Evolutionary conservation across 2,329 filamentous ascomycete genomes (phyloP), one percentile per base, ranked within the genome.

Genomic region (Curvularia lunata): DNA sequence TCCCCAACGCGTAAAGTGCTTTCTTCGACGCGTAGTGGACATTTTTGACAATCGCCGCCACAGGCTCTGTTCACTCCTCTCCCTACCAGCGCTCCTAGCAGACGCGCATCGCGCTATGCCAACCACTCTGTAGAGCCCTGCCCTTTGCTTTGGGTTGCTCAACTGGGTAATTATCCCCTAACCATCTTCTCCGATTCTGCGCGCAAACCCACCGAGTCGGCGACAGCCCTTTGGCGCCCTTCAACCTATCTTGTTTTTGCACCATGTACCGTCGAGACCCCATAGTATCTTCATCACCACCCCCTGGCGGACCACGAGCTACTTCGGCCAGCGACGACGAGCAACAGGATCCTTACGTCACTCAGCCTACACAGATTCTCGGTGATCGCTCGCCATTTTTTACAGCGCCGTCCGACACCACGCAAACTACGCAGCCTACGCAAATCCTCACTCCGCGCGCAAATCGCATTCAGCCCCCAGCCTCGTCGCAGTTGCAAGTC

Each of bases 401-500:
- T 49, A 57, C 66, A 10, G 55, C 56, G 16, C 65, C 68, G 4
- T 45, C 68, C 57, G 60, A 64, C 72, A 88, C 86, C 13, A 70
- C 67, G 27, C 86, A 89, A 66, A 85, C 87, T 0, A 88, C 85
- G 10, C 86, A 89, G 65, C 85, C 87, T 0, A 88, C 85, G 10
- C 86, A 88, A 67, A 77, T 86, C 32, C 75, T 88, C 25, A 78
- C 81, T 16, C 75, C 79, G 2, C 69, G 74, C 32, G 62, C 75
- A 38, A 72, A 69, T 25, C 73, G 74, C 30, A 72, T 70, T 27
- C 66, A 67, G 41, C 49, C 55, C 10, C 19, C 53, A 41, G 60
- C 58, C 18, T 54, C 64, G 23, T 82, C 69, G 30, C 73, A 84
- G 49, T 81, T 97, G 54, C 93, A 97, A 75, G 93, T 97, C 3